Percentiles rank a stretch among this genome's conserved stretches.
Evolutionary conservation across 2,329 filamentous ascomycete genomes (phyloP).

Genomic region (Exserohilum turcica): DNA sequence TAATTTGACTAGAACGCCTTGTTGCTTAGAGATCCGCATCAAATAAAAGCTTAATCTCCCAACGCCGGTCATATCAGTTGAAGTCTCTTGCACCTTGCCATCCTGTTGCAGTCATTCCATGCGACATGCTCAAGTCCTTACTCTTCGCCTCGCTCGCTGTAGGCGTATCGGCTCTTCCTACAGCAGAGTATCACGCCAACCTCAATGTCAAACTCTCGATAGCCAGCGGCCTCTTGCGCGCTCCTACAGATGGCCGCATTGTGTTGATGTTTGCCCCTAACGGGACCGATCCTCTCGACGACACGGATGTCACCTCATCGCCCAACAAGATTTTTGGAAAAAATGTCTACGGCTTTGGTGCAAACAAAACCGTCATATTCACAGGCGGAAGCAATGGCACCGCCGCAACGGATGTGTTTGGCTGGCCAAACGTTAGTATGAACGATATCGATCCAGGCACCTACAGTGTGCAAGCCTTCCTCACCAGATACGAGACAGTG

Average conservation of each 20-base stretch:
- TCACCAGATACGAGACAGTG: conserved; percentile 45
- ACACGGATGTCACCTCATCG: conserved; percentile 45
- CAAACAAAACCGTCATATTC: conserved; percentile 25
- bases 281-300: conserved; percentile 42
- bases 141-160: conserved; percentile 5
- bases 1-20: background rate
- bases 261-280: conserved; percentile 43
- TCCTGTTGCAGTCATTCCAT: background rate
- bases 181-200: background rate
- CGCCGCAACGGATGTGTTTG: conserved; percentile 38
- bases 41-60: conserved; percentile 6
- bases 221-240: conserved; percentile 32
- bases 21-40: conserved; percentile 2
- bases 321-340: conserved; percentile 47
- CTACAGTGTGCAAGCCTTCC: conserved; percentile 45
- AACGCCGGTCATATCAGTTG: background rate
- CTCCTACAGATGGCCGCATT: conserved; percentile 39
- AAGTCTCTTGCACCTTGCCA: background rate
- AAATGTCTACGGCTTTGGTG: conserved; percentile 40
- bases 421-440: conserved; percentile 43
- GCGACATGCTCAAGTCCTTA: conserved; percentile 7
- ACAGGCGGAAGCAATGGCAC: conserved; percentile 34
- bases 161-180: conserved; percentile 5
- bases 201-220: conserved; percentile 33
- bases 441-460: conserved; percentile 36